A percentile compares a stretch with the other conserved stretches of the same genome.
Conservation (phyloP, 164 flowering plant species). For the Vitis rotundifolia region DNA sequence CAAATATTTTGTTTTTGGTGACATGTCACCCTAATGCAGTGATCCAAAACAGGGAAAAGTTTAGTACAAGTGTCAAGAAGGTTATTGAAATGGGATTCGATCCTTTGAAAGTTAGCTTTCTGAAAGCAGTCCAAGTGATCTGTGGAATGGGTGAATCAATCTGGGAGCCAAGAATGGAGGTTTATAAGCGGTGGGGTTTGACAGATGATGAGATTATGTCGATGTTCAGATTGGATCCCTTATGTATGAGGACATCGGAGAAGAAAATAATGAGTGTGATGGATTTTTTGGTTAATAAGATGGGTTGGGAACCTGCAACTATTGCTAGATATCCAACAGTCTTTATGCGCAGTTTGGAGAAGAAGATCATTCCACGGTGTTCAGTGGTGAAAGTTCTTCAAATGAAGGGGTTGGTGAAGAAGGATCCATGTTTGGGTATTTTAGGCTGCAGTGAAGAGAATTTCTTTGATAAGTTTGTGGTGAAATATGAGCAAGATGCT, state of each 20-base stretch:
- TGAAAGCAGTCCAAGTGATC: neutral
- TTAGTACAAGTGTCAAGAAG: too few relatives aligned
- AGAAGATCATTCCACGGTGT: too few relatives aligned
- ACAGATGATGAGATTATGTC: neutral
- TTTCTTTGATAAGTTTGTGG: too few relatives aligned
- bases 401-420: too few relatives aligned
- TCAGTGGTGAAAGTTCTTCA: too few relatives aligned
- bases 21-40: neutral
- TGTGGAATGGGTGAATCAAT: neutral
- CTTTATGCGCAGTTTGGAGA: too few relatives aligned
- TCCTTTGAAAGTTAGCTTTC: neutral
- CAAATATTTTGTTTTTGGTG: neutral
- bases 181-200: constrained; percentile 5
- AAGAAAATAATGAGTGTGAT: neutral
- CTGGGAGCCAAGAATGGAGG: neutral
- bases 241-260: neutral
- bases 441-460: neutral
- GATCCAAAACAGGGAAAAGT: neutral
- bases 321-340: too few relatives aligned
- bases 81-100: too few relatives aligned
- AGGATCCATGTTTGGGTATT: too few relatives aligned
- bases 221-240: neutral
- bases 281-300: neutral
- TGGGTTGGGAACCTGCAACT: too few relatives aligned
- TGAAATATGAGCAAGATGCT: too few relatives aligned